Conservation (phyloP, 805 yeast genomes). For the Lipomyces oligophaga region DNA sequence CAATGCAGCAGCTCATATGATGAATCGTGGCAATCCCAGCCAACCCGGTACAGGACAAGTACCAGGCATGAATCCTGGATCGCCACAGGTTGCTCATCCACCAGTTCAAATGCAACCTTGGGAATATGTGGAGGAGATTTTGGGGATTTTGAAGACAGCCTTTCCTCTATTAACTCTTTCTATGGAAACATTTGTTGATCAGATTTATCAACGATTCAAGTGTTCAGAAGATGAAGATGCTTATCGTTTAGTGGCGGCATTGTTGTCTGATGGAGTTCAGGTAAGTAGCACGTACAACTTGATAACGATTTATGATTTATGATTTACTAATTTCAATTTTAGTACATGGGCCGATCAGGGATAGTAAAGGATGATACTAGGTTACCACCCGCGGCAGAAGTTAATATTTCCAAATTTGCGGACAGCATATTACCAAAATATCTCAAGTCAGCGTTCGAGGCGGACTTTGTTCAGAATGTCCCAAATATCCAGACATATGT, state of each 20-base stretch:
- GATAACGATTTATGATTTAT: not conserved
- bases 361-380: constrained; percentile 84
- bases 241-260: constrained; percentile 85
- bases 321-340: not conserved
- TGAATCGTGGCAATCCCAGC: constrained; percentile 16
- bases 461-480: constrained; percentile 79
- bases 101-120: constrained; percentile 58
- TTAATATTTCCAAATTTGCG: constrained; percentile 81
- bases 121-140: constrained; percentile 88
- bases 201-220: constrained; percentile 88
- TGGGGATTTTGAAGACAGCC: constrained; percentile 93
- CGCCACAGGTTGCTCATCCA: constrained; percentile 26
- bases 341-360: constrained; percentile 74
- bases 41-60: constrained; percentile 2
- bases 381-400: constrained; percentile 87
- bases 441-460: constrained; percentile 79
- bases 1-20: constrained; percentile 11
- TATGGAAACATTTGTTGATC: constrained; percentile 91
- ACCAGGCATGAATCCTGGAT: not conserved
- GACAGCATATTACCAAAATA: constrained; percentile 89
- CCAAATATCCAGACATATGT: constrained; percentile 89
- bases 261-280: constrained; percentile 89
- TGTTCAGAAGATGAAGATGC: constrained; percentile 95
- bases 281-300: constrained; percentile 1
- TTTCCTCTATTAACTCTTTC: constrained; percentile 91